Evolutionary conservation across 2,329 filamentous ascomycete genomes (phyloP).

Genomic region (Cytospora chrysosperma): DNA sequence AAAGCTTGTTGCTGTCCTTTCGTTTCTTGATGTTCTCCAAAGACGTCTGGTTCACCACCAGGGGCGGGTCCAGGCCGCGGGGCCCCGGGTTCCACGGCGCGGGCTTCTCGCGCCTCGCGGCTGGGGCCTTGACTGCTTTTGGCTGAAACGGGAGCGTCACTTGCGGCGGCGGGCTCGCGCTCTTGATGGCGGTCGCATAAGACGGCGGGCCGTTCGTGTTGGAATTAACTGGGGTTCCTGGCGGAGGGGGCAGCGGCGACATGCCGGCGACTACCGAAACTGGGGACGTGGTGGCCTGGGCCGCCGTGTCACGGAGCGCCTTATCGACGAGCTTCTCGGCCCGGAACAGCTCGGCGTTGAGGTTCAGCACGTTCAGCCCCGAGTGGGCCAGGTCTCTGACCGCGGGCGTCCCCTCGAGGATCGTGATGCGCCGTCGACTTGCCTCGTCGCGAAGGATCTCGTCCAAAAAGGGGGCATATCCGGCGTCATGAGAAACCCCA

Average conservation of each 20-base stretch:
- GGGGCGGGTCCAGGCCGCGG: conserved; percentile 54
- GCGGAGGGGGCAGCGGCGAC: conserved; percentile 26
- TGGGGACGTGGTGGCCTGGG: conserved; percentile 10
- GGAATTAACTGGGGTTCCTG: conserved; percentile 29
- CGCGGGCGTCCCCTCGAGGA: conserved; percentile 54
- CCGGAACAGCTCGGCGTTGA: conserved; percentile 52
- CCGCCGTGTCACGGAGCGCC: conserved; percentile 27
- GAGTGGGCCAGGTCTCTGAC: conserved; percentile 50
- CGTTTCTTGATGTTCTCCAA: conserved; percentile 58
- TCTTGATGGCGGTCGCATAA: conserved; percentile 44
- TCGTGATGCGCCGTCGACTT: conserved; percentile 45
- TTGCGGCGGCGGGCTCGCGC: conserved; percentile 43
- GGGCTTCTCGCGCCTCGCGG: conserved; percentile 28
- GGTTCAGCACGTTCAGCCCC: conserved; percentile 45
- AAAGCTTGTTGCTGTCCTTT: conserved; percentile 55
- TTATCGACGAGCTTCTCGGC: conserved; percentile 49
- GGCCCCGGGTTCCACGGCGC: conserved; percentile 52
- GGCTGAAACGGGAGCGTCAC: conserved; percentile 42
- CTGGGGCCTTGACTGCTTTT: conserved; percentile 25
- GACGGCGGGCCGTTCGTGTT: conserved; percentile 28
- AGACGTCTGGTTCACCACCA: conserved; percentile 44
- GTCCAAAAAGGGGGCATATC: conserved; percentile 59
- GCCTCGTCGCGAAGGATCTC: conserved; percentile 49
- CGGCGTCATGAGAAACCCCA: conserved; percentile 61
- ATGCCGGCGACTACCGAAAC: conserved; percentile 19